Conservation (phyloP, 2,329 filamentous ascomycete species). For the Chlorencoelia australis region DNA sequence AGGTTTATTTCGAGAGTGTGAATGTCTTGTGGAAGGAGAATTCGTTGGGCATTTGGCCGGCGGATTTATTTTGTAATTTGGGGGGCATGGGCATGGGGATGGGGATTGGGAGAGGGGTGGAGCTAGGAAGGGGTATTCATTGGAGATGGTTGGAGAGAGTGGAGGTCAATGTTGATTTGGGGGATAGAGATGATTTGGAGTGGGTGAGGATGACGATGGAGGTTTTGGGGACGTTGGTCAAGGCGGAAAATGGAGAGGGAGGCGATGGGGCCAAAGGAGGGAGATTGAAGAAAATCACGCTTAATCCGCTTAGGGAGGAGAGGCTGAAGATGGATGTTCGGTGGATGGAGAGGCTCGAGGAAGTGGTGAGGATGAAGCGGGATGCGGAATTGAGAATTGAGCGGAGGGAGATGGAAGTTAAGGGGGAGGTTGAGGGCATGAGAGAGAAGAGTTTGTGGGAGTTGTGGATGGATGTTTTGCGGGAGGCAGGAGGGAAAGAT, state of each 20-base stretch:
- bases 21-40: slow-evolving; percentile 2
- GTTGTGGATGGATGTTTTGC: slow-evolving; percentile 1
- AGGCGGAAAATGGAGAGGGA: background rate
- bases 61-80: slow-evolving; percentile 3
- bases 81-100: background rate
- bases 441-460: background rate
- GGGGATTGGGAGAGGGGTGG: no score
- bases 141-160: background rate
- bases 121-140: background rate
- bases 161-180: slow-evolving; percentile 4
- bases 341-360: slow-evolving; percentile 4
- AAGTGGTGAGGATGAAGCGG: slow-evolving; percentile 2
- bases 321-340: slow-evolving; percentile 2
- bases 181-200: slow-evolving; percentile 1
- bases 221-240: background rate
- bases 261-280: background rate
- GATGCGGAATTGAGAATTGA: background rate
- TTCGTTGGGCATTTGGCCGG: slow-evolving; percentile 3
- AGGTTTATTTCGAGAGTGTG: slow-evolving; percentile 1
- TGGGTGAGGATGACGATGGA: slow-evolving; percentile 1
- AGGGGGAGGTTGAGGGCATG: background rate
- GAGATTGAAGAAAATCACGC: background rate
- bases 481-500: background rate
- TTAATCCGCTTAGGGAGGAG: slow-evolving; percentile 4
- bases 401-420: background rate